Base-by-base conservation (phyloP, 2,329 filamentous ascomycete genomes). In the Coniella lustricola region DNA sequence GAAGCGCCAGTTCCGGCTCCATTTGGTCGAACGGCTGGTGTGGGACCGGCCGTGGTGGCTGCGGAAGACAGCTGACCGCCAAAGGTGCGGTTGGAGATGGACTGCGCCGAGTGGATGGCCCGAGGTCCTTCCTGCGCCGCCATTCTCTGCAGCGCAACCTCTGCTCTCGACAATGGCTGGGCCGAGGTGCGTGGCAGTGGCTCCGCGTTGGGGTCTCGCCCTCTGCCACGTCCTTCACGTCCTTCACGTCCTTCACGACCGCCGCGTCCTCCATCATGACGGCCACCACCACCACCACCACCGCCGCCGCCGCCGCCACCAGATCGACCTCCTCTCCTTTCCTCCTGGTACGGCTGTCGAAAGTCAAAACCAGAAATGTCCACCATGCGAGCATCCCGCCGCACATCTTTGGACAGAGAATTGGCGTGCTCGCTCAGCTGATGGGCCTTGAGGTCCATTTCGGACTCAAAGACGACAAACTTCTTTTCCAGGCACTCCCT, bases 401-500 rank as follows among this genome's bases (percentile, higher is more conserved):
- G 76, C 2, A 85, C 82, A 56, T 91, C 86, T 60, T 95, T 96
- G 8, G 89, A 88, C 20, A 94, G 65, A 0, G 84, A 80, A 57
- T 83, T 81, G 0, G 84, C 88, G 62, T 98, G 93, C 46, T 84
- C 79, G 57, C 86, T 84, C 9, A 98, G 69, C 63, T 95, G 88
- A 67, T 98, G 93, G 3, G 86, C 93, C 64, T 97, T 95, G 40
- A 98, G 70, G 60, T 98, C 93, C 74, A 98, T 83, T 60, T 96
- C 88, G 0, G 90, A 90, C 48, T 89, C 88, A 58, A 98, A 98
- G 1, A 97, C 93, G 25, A 97, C 86, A 62, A 97, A 96, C 64
- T 96, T 97, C 77, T 95, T 95, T 58, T 97, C 93, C 61, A 93
- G 64, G 60, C 93, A 98, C 61, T 95, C 90, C 46, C 78, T 75